These are phyloP conservation scores for Cladophialophora chaetospira DNA, from an alignment of 2,329 filamentous ascomycete genomes.

Conservation along the genomic window DNA sequence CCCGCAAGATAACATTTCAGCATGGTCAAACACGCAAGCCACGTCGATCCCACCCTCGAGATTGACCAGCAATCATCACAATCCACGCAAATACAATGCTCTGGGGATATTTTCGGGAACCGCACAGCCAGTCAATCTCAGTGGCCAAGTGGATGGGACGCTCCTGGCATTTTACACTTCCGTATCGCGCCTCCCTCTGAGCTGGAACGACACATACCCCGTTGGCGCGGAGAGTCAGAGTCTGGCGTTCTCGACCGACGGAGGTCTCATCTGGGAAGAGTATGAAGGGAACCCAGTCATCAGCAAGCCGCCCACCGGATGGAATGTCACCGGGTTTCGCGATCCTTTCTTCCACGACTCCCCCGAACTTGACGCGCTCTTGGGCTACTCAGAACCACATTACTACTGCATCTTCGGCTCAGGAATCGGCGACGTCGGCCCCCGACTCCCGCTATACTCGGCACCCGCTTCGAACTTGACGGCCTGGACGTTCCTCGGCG, in stretches of 20 bases:
- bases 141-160: constrained; percentile 42
- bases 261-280: constrained; percentile 51
- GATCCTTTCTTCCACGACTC: constrained; percentile 40
- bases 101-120: constrained; percentile 46
- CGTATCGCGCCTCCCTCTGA: constrained; percentile 49
- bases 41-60: background rate
- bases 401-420: constrained; percentile 14
- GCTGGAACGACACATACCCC: constrained; percentile 48
- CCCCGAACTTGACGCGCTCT: constrained; percentile 5
- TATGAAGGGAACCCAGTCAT: constrained; percentile 52
- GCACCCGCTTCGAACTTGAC: constrained; percentile 26
- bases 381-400: constrained; percentile 10
- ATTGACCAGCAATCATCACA: background rate
- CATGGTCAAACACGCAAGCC: background rate
- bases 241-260: constrained; percentile 49
- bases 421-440: constrained; percentile 36
- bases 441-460: constrained; percentile 44
- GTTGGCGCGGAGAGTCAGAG: constrained; percentile 51
- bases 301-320: constrained; percentile 34
- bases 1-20: constrained; percentile 35
- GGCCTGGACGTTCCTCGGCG: constrained; percentile 30
- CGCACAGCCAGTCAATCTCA: constrained; percentile 34
- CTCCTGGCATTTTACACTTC: constrained; percentile 53
- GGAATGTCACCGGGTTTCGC: constrained; percentile 48
- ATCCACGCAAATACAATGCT: constrained; percentile 39